Base-by-base conservation (phyloP, 352 stramenopile genomes). In the Pythium aphanidermatum region DNA sequence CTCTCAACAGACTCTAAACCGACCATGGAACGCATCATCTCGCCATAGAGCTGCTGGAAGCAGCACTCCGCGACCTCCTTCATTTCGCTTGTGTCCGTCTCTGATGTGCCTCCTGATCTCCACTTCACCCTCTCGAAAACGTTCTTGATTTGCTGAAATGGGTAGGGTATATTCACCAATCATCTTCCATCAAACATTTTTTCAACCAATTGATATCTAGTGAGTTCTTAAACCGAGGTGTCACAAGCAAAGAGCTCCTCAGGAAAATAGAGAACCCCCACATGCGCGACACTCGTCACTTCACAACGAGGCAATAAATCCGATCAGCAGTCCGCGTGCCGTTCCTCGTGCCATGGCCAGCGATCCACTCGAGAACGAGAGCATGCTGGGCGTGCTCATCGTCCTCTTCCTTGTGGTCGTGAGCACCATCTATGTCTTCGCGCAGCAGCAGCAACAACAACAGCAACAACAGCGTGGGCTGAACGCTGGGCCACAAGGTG, bases 21-120 rank as follows among this genome's bases (percentile, higher is more conserved):
- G n/a, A 92, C 82, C 79, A 92, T 81, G 10, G 79, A 88, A 56
- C 82, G 79, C 67, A 93, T 80, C 30, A 90, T 68, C 66, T 93
- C 79, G 37, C 70, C 82, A 46, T 86, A 93, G 50, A 93, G 72
- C 64, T 93, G 82, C 67, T 88, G 74, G 68, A 93, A 90, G 71
- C 79, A 86, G 59, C 76, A 80, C 34, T 93, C 82, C 2, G 82
- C 79, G 28, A 93, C 77, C 39, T 93, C 82, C 50, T 88, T 91
- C 77, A 89, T 88, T 5, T 12, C 20, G 14, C 6, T 16, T n/a
- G n/a, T n/a, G n/a, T n/a, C n/a, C n/a, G n/a, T n/a, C n/a, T n/a
- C n/a, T n/a, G n/a, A n/a, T n/a, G n/a, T n/a, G n/a, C n/a, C n/a
- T n/a, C n/a, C n/a, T n/a, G n/a, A n/a, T n/a, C n/a, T n/a, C n/a